A percentile compares a stretch with the other conserved stretches of the same genome.
phyloP scores from a whole-genome alignment of 164 flowering plant genomes.

The Macadamia integrifolia region DNA sequence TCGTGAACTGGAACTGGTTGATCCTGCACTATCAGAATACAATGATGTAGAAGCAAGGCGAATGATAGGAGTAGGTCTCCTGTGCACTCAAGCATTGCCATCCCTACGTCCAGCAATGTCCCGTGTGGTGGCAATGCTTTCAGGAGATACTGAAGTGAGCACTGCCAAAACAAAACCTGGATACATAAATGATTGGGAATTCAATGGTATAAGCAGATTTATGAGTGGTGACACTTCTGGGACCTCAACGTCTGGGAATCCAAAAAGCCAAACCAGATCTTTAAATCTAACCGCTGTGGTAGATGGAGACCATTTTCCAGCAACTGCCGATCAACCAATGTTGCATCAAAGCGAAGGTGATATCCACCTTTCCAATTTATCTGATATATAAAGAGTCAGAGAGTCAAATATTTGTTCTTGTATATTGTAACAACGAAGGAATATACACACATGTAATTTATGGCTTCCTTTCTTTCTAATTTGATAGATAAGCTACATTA shows the following conservation, averaged over 20 bases:
- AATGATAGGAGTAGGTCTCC: slow-evolving; percentile 35
- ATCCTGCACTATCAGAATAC: slow-evolving; percentile 24
- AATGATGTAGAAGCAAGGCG: slow-evolving; percentile 30
- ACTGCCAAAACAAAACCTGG: slow-evolving; percentile 29
- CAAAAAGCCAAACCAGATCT: slow-evolving; percentile 3
- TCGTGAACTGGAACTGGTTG: slow-evolving; percentile 24
- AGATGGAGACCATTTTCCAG: slow-evolving; percentile 1
- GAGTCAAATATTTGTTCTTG: too few species aligned
- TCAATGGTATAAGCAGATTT: slow-evolving; percentile 28
- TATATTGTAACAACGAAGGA: too few species aligned
- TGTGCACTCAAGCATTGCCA: slow-evolving; percentile 51
- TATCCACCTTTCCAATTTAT: too few species aligned
- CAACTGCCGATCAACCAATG: slow-evolving; percentile 1
- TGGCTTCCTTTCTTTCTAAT: too few species aligned
- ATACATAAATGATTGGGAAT: slow-evolving; percentile 8
- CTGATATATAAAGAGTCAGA: too few species aligned
- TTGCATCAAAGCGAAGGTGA: neutral
- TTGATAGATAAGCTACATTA: too few species aligned
- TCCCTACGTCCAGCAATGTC: slow-evolving; percentile 36
- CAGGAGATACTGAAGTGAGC: slow-evolving; percentile 39
- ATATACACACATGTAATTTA: too few species aligned
- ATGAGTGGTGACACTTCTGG: slow-evolving; percentile 10
- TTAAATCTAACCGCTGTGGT: slow-evolving; percentile 7
- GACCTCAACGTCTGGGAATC: neutral
- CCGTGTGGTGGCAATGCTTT: slow-evolving; percentile 39